Base-by-base conservation (phyloP, 805 yeast genomes). In the Ogataea zsoltii region DNA sequence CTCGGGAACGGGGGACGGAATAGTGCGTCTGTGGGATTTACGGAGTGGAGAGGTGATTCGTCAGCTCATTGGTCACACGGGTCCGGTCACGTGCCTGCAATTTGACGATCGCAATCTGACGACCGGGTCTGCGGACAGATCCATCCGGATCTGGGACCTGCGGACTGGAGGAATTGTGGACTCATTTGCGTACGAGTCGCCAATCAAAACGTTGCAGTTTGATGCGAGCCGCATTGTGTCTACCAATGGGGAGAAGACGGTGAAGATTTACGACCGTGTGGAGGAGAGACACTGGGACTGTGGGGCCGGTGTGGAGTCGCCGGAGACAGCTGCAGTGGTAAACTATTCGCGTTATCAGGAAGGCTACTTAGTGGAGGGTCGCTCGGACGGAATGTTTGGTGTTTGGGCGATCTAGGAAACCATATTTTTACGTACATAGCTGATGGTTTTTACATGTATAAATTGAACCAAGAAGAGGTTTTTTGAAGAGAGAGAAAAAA, bases 1-100 rank as follows among this genome's bases (percentile, higher is more conserved):
- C 0, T 79, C 89, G 0, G 94, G 92, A 41, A 82, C 90, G 0
- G 79, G 80, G 14, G 92, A 85, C 62, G 92, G 92, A 1, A 62
- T 81, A 6, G 88, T 85, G 2, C 66, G 94, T 42, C 66, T 85
- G 17, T 85, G 92, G 91, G 94, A 85, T 65, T 63, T 85, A 49
- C 72, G 94, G 56, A 70, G 80, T 18, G 89, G 89, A 3, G 83
- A 80, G 51, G 82, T 82, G 14, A 79, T 80, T 35, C 67, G 85
- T 50, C 71, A 80, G 11, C 62, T 83, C 16, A 66, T 74, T 30
- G 91, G 92, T 0, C 91, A 85, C 59, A 80, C 87, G 2, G 83
- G 81, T 1, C 78, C 89, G 2, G 79, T 85, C 9, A 79, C 89
- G 0, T 70, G 82, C 29, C 66, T 85, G 33, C 85, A 83, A 57